Evolutionary conservation across 768 basidiomycete species (phyloP).

Genomic region (Terana coerulea): DNA sequence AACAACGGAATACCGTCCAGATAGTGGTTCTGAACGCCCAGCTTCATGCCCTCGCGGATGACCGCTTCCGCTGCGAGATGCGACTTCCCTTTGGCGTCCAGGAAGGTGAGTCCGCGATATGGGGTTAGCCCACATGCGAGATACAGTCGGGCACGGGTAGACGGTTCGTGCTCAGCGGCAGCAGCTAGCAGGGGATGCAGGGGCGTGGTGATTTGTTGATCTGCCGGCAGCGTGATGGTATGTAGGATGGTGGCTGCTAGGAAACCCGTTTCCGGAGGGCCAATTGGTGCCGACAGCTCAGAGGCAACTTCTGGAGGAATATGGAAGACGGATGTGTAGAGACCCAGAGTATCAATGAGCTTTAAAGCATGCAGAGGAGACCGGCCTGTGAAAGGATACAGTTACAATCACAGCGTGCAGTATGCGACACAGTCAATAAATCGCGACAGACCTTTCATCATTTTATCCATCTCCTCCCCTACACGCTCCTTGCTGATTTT

Average conservation of each 20-base stretch:
- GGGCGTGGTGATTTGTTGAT: conserved; percentile 19
- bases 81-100: conserved; percentile 60
- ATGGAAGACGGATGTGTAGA: conserved; percentile 67
- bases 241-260: conserved; percentile 58
- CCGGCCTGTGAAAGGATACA: conserved; percentile 58
- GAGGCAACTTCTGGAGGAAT: conserved; percentile 43
- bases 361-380: conserved; percentile 72
- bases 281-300: conserved; percentile 42
- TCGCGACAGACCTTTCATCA: conserved; percentile 67
- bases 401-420: background rate
- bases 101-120: conserved; percentile 54
- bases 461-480: conserved; percentile 90
- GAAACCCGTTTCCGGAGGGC: conserved; percentile 41
- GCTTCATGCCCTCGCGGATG: conserved; percentile 80
- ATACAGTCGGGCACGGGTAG: conserved; percentile 60
- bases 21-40: conserved; percentile 74
- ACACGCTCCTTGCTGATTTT: conserved; percentile 92
- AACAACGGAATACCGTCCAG: conserved; percentile 70
- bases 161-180: conserved; percentile 33
- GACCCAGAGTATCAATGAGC: conserved; percentile 67
- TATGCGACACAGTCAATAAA: no score
- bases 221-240: conserved; percentile 35
- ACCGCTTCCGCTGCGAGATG: conserved; percentile 61
- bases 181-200: conserved; percentile 46
- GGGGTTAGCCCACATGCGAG: conserved; percentile 78